phyloP scores from a whole-genome alignment of 169 alveolate species.

The Cryptosporidium andersoni region DNA sequence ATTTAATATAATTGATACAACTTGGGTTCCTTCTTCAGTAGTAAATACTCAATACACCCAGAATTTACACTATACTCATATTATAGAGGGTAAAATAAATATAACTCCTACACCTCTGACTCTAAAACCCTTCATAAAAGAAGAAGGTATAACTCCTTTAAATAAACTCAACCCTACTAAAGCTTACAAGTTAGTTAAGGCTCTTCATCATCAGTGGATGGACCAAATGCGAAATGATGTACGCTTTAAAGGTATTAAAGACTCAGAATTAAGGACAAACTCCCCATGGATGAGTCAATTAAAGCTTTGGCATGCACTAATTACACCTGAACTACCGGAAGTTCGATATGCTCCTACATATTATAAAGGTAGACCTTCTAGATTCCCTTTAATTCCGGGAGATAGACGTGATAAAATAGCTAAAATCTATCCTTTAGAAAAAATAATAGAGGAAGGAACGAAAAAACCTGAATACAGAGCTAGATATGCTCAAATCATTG shows the following conservation, averaged over 20 bases:
- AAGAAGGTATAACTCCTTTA: slow-evolving; percentile 43
- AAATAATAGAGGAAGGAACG: slow-evolving; percentile 12
- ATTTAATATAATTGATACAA: slow-evolving; percentile 30
- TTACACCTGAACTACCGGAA: slow-evolving; percentile 36
- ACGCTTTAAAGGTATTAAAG: slow-evolving; percentile 49
- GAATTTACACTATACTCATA: not conserved
- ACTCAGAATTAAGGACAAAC: slow-evolving; percentile 28
- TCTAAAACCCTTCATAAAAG: not conserved
- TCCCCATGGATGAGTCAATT: slow-evolving; percentile 66
- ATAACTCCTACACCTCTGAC: not conserved
- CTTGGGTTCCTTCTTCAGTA: not conserved
- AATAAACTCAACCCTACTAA: slow-evolving; percentile 20
- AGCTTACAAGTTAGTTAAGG: slow-evolving; percentile 21
- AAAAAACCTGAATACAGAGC: slow-evolving; percentile 55
- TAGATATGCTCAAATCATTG: slow-evolving; percentile 10
- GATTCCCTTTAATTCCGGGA: slow-evolving; percentile 63
- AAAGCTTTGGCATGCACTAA: slow-evolving; percentile 41
- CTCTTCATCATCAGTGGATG: slow-evolving; percentile 57
- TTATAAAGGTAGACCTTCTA: slow-evolving; percentile 46
- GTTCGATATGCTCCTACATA: slow-evolving; percentile 61
- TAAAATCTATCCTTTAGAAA: slow-evolving; percentile 50
- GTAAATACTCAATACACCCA: not conserved
- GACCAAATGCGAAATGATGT: slow-evolving; percentile 65
- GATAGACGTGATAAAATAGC: slow-evolving; percentile 49
- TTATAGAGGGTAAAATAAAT: too few species aligned